phyloP scores from a whole-genome alignment of 2,329 filamentous ascomycete genomes.

The Cladophialophora exuberans region DNA sequence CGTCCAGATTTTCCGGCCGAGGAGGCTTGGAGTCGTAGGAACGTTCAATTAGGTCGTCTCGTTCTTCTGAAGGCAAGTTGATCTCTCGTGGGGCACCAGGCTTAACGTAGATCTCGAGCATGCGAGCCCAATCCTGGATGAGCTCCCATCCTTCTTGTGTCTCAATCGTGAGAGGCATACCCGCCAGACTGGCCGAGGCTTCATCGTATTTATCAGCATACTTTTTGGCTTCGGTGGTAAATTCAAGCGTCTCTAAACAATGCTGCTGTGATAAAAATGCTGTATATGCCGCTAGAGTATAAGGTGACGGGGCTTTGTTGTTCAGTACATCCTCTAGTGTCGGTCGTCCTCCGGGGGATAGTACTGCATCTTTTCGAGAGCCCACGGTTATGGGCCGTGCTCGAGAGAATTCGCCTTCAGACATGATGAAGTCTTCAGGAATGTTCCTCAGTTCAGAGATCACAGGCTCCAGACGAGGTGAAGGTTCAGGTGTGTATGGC shows the following conservation, averaged over 20 bases:
- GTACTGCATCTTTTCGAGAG: slow-evolving; percentile 43
- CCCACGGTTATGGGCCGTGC: slow-evolving; percentile 50
- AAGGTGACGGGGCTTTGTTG: slow-evolving; percentile 83
- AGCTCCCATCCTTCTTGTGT: slow-evolving; percentile 68
- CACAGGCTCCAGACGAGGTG: slow-evolving; percentile 49
- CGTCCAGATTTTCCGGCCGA: slow-evolving; percentile 75
- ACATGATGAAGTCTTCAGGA: slow-evolving; percentile 45
- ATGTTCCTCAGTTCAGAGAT: slow-evolving; percentile 46
- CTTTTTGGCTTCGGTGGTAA: slow-evolving; percentile 89
- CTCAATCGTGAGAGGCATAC: slow-evolving; percentile 53
- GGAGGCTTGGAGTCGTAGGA: slow-evolving; percentile 63
- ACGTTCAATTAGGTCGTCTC: slow-evolving; percentile 74
- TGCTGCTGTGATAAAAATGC: slow-evolving; percentile 96
- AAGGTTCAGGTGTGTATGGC: slow-evolving; percentile 45
- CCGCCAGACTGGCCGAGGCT: slow-evolving; percentile 54
- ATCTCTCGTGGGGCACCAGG: slow-evolving; percentile 85
- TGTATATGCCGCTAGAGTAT: slow-evolving; percentile 91
- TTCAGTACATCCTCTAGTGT: slow-evolving; percentile 85
- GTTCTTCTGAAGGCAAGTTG: slow-evolving; percentile 84
- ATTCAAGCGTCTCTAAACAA: slow-evolving; percentile 93
- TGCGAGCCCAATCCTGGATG: slow-evolving; percentile 79
- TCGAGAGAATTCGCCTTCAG: slow-evolving; percentile 43
- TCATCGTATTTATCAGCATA: slow-evolving; percentile 72
- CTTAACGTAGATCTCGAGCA: slow-evolving; percentile 87
- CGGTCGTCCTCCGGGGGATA: slow-evolving; percentile 61